Evolutionary conservation across 2,329 filamentous ascomycete genomes (phyloP).

Genomic region (Thermothelomyces thermophilus): DNA sequence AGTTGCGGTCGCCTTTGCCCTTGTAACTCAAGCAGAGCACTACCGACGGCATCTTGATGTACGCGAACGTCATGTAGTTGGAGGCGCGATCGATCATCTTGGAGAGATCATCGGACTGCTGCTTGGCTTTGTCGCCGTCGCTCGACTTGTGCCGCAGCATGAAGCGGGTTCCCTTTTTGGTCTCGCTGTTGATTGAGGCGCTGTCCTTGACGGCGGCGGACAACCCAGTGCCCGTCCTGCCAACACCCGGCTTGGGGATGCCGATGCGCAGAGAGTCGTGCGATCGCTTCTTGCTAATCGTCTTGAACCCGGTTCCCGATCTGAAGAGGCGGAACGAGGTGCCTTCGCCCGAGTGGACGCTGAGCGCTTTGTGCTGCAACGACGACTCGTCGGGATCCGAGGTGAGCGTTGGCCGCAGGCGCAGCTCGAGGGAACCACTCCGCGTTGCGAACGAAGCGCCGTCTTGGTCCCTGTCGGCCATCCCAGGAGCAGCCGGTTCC

Average conservation of each 20-base stretch:
- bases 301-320: constrained; percentile 37
- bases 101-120: constrained; percentile 79
- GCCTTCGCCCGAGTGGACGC: constrained; percentile 43
- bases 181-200: constrained; percentile 33
- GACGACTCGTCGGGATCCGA: constrained; percentile 39
- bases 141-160: constrained; percentile 45
- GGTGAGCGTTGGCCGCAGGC: constrained; percentile 74
- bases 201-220: constrained; percentile 30
- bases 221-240: constrained; percentile 41
- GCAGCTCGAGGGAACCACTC: constrained; percentile 70
- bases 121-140: constrained; percentile 45
- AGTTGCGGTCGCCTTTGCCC: constrained; percentile 87
- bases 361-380: constrained; percentile 42
- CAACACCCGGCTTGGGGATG: constrained; percentile 38
- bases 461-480: constrained; percentile 39
- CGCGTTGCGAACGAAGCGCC: constrained; percentile 49
- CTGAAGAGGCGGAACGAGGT: constrained; percentile 49
- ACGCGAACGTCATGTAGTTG: constrained; percentile 94
- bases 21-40: constrained; percentile 96
- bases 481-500: constrained; percentile 33
- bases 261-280: constrained; percentile 47
- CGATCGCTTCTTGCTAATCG: constrained; percentile 46
- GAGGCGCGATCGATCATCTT: constrained; percentile 95
- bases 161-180: constrained; percentile 50
- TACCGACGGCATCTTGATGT: constrained; percentile 91